Evolutionary conservation across 805 yeast species (phyloP), one percentile per base, ranked within the genome.

Genomic region (Metschnikowia santaceciliae): DNA sequence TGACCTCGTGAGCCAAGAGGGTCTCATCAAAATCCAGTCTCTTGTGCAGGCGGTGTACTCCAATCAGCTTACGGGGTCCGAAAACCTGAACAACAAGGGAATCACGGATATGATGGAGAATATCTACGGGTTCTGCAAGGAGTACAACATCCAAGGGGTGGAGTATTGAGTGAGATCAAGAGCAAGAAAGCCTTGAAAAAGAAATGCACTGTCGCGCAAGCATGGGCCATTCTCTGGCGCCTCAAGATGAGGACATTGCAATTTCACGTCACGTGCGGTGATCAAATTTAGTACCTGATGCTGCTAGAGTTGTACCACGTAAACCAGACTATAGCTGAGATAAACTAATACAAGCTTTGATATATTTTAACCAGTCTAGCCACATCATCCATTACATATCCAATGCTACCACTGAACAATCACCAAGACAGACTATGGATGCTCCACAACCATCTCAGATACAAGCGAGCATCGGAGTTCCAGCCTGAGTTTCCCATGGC

Each of bases 1-100:
- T 19, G 79, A 76, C 48, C 72, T 90, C 49, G 83, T 89, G 22
- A 81, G 81, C 38, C 85, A 84, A 61, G 90, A 88, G 59, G 97
- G 97, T 0, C 68, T 86, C 41, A 81, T 86, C 32, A 90, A 88
- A 67, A 81, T 90, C 38, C 83, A 82, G 55, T 85, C 84, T 55
- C 84, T 85, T 60, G 80, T 88, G 13, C 79, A 80, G 48, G 91
- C 88, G 2, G 75, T 80, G 42, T 88, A 83, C 64, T 78, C 84
- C 23, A 59, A 53, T 42, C 53, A 58, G 32, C 47, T 60, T 3
- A 68, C 65, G 2, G 55, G 56, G 30, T 40, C 54, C n/a, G 67
- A 65, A 8, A 47, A 43, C 35, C 37, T 37, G 43, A 44, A 35
- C 5, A 80, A 78, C 44, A 74, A 76, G 46, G 88, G 89, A 3